Evolutionary conservation across 179 eudicot genomes (phyloP), one percentile per base, ranked within the genome.

Genomic region (Nepenthes alata): DNA sequence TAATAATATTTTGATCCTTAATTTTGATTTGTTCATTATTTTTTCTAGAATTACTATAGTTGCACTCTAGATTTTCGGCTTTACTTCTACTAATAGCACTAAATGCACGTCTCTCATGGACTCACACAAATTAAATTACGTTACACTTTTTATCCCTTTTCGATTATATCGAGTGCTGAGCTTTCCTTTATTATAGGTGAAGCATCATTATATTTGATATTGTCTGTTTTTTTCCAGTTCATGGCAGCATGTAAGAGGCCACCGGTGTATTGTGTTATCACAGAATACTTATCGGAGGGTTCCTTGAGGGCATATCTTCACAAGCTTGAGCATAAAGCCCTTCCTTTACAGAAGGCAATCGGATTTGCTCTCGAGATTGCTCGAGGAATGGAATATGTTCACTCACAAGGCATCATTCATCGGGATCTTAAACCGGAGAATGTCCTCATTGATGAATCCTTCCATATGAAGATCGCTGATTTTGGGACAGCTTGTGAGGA

Each of bases 341-440:
- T 89, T 53, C 78, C 89, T 3, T 61, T 87, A 53, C 62, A 70
- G 15, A 85, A 80, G 57, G 39, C 83, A 57, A 78, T 84, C 58
- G 65, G 75, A 6, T 47, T 81, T 71, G 89, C 89, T 36, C 70
- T 87, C 11, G 95, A 83, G 62, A 83, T 89, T 58, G 89, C 97
- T 50, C 84, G 78, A 41, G 97, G 89, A 62, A 87, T 89, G 95
- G 89, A 87, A 61, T 89, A 76, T 59, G 71, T 85, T 47, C 97
- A 89, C 59, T 85, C 95, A 8, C 91, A 85, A 70, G 86, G 97
- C 11, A 60, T 89, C 55, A 89, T 89, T 56, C 97, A 89, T 70
- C 78, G 91, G 62, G 97, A 89, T 54, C 87, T 89, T 50, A 89
- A 89, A 65, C 97, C 95, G 1, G 97, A 89, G 57, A 89, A 89